Base-by-base conservation (phyloP, 495 filamentous ascomycete species). In the Melanomma pulvis-pyrius region DNA sequence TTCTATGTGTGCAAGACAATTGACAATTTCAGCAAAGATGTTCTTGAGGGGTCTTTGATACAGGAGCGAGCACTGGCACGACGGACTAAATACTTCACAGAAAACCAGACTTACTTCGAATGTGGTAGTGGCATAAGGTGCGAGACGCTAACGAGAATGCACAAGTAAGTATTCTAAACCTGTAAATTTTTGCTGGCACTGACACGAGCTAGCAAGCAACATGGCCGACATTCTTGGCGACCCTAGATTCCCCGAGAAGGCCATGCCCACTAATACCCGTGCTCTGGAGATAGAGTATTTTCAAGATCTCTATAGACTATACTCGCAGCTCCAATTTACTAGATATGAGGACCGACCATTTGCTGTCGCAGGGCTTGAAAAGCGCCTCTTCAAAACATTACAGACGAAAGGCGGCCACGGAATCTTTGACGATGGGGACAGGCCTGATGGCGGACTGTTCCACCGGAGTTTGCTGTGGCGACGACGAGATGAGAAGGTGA, bases 61-160 rank as follows among this genome's bases (percentile, higher is more conserved):
- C 79, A 81, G 47, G 80, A 82, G 66, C 57, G 75, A 2, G 77
- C 71, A 0, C 49, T 82, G 22, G 74, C 79, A 1, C 72, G 75
- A 21, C 44, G 79, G 30, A 77, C 77, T 0, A 78, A 81, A n/a
- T 74, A 74, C 65, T 82, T 81, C 59, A 76, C 76, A 0, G 71
- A 68, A 3, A 73, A 53, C 9, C 77, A 81, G 54, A 70, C 73
- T 1, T 81, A 80, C 39, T 80, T 70, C 72, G 79, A 81, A 49
- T 82, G 80, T 61, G 78, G 79, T 0, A 48, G 65, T 17, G 78
- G 76, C 0, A 71, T 79, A 8, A 60, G 72, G 1, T 81, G 79
- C 52, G 78, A 79, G 52, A 78, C 75, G 12, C 24, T 69, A 2
- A 65, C 62, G n/a, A 65, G 61, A 39, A 59, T 60, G 53, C 24